Evolutionary conservation across 208 protist species (phyloP).

Genomic region (Phytomonas sp.): DNA sequence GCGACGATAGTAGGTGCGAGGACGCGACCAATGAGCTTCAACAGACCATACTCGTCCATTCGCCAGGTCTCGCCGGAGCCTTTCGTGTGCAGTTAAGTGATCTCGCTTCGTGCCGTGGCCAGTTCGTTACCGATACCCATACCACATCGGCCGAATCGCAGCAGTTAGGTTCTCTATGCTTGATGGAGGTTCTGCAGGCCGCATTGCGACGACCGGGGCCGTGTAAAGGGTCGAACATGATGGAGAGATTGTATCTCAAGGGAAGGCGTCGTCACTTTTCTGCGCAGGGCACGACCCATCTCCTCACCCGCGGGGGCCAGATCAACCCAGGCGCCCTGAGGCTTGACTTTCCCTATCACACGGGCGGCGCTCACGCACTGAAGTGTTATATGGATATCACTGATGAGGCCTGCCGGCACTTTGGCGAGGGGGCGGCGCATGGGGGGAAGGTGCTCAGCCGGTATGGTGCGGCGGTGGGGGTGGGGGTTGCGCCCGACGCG

Average conservation of each 20-base stretch:
- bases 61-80: conserved; percentile 62
- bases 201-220: conserved; percentile 6
- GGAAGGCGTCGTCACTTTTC: conserved; percentile 46
- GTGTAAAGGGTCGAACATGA: conserved; percentile 9
- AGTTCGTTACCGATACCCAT: conserved; percentile 11
- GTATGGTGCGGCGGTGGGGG: conserved; percentile 61
- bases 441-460: conserved; percentile 68
- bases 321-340: conserved; percentile 40
- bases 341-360: conserved; percentile 78
- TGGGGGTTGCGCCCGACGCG: conserved; percentile 37
- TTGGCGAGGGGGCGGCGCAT: conserved; percentile 30
- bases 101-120: conserved; percentile 27
- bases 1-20: conserved; percentile 4
- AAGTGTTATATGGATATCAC: conserved; percentile 67
- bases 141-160: not conserved
- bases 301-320: conserved; percentile 32
- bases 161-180: conserved; percentile 38
- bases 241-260: conserved; percentile 43
- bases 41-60: conserved; percentile 41
- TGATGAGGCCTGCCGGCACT: conserved; percentile 14
- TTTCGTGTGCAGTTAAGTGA: conserved; percentile 34
- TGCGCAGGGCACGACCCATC: conserved; percentile 27
- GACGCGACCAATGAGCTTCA: conserved; percentile 1
- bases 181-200: conserved; percentile 39
- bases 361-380: conserved; percentile 47